Conservation (phyloP, 2,329 filamentous ascomycete genomes). For the Colletotrichum zoysiae region DNA sequence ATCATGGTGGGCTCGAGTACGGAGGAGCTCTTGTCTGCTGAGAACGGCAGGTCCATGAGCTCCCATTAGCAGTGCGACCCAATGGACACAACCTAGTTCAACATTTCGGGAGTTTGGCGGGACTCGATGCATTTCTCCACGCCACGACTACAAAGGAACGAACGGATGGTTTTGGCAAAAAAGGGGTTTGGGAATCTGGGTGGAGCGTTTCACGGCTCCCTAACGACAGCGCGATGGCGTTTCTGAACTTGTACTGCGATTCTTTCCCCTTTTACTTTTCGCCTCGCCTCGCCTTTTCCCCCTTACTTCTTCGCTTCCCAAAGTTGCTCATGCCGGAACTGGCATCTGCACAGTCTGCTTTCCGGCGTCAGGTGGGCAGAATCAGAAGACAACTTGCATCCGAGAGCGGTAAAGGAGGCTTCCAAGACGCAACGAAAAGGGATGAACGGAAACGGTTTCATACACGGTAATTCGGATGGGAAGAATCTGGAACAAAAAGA, state of each 20-base stretch:
- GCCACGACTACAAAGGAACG: slow-evolving; percentile 1
- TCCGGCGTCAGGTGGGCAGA: slow-evolving; percentile 14
- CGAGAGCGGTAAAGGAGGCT: slow-evolving; percentile 4
- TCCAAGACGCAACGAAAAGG: neutral
- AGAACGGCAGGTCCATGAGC: slow-evolving; percentile 29
- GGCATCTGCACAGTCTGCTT: neutral
- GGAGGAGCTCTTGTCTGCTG: slow-evolving; percentile 15
- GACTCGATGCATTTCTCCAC: neutral
- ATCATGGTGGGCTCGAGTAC: slow-evolving; percentile 10
- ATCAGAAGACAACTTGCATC: slow-evolving; percentile 24
- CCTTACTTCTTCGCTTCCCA: neutral
- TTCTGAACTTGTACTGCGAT: slow-evolving; percentile 33
- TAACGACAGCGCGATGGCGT: slow-evolving; percentile 14
- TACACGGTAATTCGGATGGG: slow-evolving; percentile 6
- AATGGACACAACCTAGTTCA: neutral
- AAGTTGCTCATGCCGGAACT: neutral
- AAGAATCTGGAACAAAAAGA: slow-evolving; percentile 13
- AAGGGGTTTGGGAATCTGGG: neutral
- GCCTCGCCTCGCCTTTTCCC: neutral
- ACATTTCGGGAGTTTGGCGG: slow-evolving; percentile 4
- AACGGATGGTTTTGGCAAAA: slow-evolving; percentile 5
- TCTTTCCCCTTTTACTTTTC: slow-evolving; percentile 6
- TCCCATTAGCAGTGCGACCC: neutral
- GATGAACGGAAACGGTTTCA: neutral
- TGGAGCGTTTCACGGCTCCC: slow-evolving; percentile 10